These are phyloP conservation scores for Wickerhamiella sergipiensis DNA, from an alignment of 805 yeast genomes.

Conservation along the genomic window DNA sequence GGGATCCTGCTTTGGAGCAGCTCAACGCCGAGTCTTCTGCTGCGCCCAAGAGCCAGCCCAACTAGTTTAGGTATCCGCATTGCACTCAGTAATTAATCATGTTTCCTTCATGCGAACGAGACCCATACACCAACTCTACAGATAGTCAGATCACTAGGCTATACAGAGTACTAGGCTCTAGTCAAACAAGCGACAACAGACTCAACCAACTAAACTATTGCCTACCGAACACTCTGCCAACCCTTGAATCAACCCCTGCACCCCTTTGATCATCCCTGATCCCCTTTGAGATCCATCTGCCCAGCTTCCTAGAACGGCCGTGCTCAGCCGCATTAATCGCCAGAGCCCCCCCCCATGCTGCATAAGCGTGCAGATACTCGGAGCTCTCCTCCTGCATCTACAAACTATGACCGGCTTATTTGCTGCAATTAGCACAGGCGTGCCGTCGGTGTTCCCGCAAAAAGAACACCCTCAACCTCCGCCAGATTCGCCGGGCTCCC, in stretches of 20 bases:
- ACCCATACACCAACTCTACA: too few species aligned
- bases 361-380: background rate
- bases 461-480: constrained; percentile 17
- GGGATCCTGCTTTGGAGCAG: constrained; percentile 15
- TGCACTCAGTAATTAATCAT: too few species aligned
- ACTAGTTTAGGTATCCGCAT: too few species aligned
- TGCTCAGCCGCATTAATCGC: background rate
- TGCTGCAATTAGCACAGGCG: constrained; percentile 31
- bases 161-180: too few species aligned
- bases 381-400: background rate
- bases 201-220: too few species aligned
- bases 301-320: background rate
- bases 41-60: background rate
- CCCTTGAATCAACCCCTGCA: too few species aligned
- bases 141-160: too few species aligned
- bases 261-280: too few species aligned
- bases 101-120: too few species aligned
- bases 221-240: too few species aligned
- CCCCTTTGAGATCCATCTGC: background rate
- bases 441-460: constrained; percentile 35
- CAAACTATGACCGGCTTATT: constrained; percentile 26
- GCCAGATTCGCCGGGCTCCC: constrained; percentile 32
- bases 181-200: too few species aligned
- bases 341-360: background rate
- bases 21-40: constrained; percentile 1